Base-by-base conservation (phyloP, 169 alveolate genomes). In the Blepharisma undulans region DNA sequence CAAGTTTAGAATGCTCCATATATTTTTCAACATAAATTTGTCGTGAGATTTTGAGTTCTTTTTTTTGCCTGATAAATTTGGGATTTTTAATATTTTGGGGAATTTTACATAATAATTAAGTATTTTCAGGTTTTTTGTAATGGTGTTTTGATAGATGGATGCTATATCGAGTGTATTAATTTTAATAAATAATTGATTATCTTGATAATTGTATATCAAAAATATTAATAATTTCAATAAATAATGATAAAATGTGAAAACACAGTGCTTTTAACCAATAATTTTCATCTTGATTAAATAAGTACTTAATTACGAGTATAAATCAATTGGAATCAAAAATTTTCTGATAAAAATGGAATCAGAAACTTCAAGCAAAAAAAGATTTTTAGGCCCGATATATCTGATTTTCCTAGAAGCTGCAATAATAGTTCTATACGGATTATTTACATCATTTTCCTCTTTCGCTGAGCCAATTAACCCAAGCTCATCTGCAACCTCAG, bases 1-100 rank as follows among this genome's bases (percentile, higher is more conserved):
- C 76, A 81, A 33, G 78, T 33, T 5, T 86, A 86, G 33, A 86
- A 86, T 22, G 12, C 77, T 61, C 81, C 48, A 84, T 60, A 60
- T 29, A 48, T 48, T 48, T 48, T 48, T 48, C 66, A 48, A 48
- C 66, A 48, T 48, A 48, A 48, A 48, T 48, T 48, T 48, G 66
- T 48, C 66, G 66, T 48, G 14, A 48, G 66, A 48, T 48, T 48
- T 48, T 48, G 66, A 48, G 66, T 48, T 48, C 66, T 48, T 48
- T 48, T 48, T 48, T 48, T 48, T 48, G 12, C 66, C 66, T 48
- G 1, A 18, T 12, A 48, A 48, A 48, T 10, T 48, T 48, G 66
- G 2, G 10, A 48, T 3, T 3, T 48, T 48, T 48, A 3, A 48
- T 48, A 3, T 12, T 5, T 48, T 18, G 66, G 66, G 66, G 66